Evolutionary conservation across 768 basidiomycete genomes (phyloP).

Genomic region (Calocybe indica): DNA sequence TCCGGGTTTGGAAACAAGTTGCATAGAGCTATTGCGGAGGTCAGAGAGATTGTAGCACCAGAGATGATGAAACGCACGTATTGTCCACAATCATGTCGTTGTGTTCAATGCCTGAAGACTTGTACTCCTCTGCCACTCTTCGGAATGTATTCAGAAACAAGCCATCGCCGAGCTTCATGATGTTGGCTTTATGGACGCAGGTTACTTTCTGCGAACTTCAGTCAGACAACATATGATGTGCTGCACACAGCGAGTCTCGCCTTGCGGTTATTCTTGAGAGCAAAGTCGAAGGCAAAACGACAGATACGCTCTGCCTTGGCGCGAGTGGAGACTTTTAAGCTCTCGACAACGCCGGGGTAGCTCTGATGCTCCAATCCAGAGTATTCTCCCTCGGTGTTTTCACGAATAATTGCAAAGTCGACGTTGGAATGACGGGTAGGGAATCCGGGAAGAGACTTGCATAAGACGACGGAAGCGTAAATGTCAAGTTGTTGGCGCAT

Average conservation of each 20-base stretch:
- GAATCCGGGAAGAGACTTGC: slow-evolving; percentile 95
- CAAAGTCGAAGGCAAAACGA: slow-evolving; percentile 98
- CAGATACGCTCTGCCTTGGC: slow-evolving; percentile 95
- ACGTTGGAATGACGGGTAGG: slow-evolving; percentile 95
- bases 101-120: slow-evolving; percentile 80
- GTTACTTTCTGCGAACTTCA: slow-evolving; percentile 79
- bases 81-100: slow-evolving; percentile 99
- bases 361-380: slow-evolving; percentile 97
- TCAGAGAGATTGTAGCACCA: slow-evolving; percentile 3
- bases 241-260: slow-evolving; percentile 28
- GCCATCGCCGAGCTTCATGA: slow-evolving; percentile 99
- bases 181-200: slow-evolving; percentile 99
- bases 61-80: slow-evolving; percentile 49
- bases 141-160: slow-evolving; percentile 99
- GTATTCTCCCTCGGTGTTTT: slow-evolving; percentile 99
- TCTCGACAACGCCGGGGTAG: slow-evolving; percentile 97
- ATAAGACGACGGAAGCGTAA: slow-evolving; percentile 96
- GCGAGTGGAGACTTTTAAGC: slow-evolving; percentile 92
- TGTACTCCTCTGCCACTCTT: slow-evolving; percentile 94
- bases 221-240: slow-evolving; percentile 2
- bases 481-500: slow-evolving; percentile 99
- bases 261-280: slow-evolving; percentile 97
- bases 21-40: slow-evolving; percentile 74
- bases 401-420: slow-evolving; percentile 98
- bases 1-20: slow-evolving; percentile 90